Conservation (phyloP, 129 eudicot genomes). For the Mikania micrantha region DNA sequence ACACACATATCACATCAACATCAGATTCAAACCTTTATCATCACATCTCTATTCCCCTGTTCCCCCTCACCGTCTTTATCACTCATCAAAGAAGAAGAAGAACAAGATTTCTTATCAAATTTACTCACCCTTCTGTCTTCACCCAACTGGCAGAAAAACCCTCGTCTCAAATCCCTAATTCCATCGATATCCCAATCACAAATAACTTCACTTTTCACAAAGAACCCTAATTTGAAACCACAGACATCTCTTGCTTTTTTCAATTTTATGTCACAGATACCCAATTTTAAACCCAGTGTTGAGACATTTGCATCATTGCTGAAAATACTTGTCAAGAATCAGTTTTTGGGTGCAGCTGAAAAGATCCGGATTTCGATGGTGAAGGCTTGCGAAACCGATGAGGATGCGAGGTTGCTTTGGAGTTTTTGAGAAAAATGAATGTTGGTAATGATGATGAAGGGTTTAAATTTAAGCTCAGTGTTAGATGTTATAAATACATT, state of each 20-base stretch:
- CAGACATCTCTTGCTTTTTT: conserved; percentile 51
- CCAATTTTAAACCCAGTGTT: conserved; percentile 48
- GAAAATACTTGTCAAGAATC: conserved; percentile 34
- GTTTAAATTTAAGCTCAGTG: conserved; percentile 34
- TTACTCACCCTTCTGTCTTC: conserved; percentile 37
- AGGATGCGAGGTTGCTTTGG: conserved; percentile 47
- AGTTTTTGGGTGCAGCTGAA: conserved; percentile 39
- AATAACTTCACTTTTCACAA: conserved; percentile 38
- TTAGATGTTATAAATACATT: conserved; percentile 64
- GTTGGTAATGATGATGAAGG: conserved; percentile 11
- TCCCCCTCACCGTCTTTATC: conserved; percentile 6
- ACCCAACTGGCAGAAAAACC: conserved; percentile 68
- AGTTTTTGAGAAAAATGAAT: conserved; percentile 42
- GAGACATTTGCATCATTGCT: conserved; percentile 46
- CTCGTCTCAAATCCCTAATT: conserved; percentile 39
- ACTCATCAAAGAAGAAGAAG: conserved; percentile 10
- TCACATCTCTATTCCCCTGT: conserved; percentile 22
- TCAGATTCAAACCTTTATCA: conserved; percentile 13
- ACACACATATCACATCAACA: neutral
- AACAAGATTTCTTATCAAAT: conserved; percentile 32
- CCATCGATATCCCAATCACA: conserved; percentile 45
- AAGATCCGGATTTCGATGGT: conserved; percentile 52
- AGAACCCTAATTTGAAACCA: conserved; percentile 50
- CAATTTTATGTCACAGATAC: conserved; percentile 29
- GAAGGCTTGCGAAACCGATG: conserved; percentile 48